Percentiles rank a stretch among this genome's conserved stretches.
These are phyloP conservation scores for Lachnellula occidentalis DNA, from an alignment of 2,329 filamentous ascomycete species.

Conservation along the genomic window DNA sequence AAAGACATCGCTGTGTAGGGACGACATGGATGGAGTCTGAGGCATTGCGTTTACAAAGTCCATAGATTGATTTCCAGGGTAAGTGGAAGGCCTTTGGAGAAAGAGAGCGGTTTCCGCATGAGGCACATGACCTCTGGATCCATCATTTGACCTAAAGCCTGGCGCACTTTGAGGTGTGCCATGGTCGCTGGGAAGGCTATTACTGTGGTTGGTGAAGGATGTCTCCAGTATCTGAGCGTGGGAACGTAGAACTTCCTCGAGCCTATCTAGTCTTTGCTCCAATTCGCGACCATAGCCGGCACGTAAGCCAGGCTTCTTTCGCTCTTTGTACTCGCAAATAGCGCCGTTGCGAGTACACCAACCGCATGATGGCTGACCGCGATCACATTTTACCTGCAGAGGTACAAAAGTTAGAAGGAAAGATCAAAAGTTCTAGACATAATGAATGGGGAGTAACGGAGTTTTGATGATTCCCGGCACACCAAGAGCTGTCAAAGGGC, in stretches of 20 bases:
- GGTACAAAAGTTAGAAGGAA: not conserved
- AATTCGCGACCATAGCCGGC: conserved; percentile 68
- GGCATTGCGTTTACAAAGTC: conserved; percentile 43
- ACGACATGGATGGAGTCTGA: conserved; percentile 38
- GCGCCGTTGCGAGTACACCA: conserved; percentile 62
- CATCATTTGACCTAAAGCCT: conserved; percentile 46
- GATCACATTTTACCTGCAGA: conserved; percentile 64
- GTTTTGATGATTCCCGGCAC: too few species aligned
- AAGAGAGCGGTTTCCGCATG: conserved; percentile 57
- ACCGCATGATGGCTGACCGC: conserved; percentile 65
- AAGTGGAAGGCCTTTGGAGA: conserved; percentile 52
- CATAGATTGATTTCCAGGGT: conserved; percentile 42
- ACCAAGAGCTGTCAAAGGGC: too few species aligned
- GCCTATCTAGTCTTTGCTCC: conserved; percentile 64
- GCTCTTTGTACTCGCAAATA: conserved; percentile 61
- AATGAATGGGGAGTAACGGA: too few species aligned
- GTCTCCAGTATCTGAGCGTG: conserved; percentile 63
- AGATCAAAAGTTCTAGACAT: too few species aligned
- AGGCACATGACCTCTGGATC: conserved; percentile 41
- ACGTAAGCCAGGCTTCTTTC: conserved; percentile 58
- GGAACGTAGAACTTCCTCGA: conserved; percentile 60
- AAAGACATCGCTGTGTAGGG: conserved; percentile 43
- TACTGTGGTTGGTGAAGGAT: conserved; percentile 38
- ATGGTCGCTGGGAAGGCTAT: conserved; percentile 49
- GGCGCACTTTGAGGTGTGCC: conserved; percentile 47